A percentile compares a stretch with the other conserved stretches of the same genome.
Conservation (phyloP, 306 rosid species). For the Cicer judaicum region DNA sequence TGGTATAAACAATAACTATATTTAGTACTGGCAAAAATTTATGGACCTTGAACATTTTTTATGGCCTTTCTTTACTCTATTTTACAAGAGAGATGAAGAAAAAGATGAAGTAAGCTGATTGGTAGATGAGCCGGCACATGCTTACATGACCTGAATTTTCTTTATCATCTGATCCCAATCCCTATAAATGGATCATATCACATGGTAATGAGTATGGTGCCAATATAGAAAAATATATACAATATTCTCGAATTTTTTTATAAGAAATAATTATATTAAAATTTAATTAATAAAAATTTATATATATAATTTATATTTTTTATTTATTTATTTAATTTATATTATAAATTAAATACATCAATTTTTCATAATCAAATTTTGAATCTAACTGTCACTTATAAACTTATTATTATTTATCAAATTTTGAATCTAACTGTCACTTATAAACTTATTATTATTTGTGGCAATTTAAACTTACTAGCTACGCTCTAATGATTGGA, state of each 20-base stretch:
- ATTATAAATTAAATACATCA: too few relatives aligned
- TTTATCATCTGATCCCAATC: conserved; percentile 36
- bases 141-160: conserved; percentile 16
- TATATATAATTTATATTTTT: too few relatives aligned
- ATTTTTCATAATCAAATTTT: too few relatives aligned
- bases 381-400: too few relatives aligned
- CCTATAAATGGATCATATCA: conserved; percentile 41
- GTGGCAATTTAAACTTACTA: conserved; percentile 38
- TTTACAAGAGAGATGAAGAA: neutral
- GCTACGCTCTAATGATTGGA: conserved; percentile 43
- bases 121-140: neutral
- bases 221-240: neutral
- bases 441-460: neutral
- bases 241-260: neutral
- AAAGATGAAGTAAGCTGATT: neutral
- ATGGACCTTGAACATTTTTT: too few relatives aligned
- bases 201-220: conserved; percentile 44
- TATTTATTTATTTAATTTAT: too few relatives aligned
- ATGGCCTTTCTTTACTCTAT: neutral
- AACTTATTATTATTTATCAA: too few relatives aligned
- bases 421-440: too few relatives aligned
- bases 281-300: too few relatives aligned
- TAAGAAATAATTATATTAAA: too few relatives aligned
- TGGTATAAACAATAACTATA: too few relatives aligned
- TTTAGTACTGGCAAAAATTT: too few relatives aligned